Evolutionary conservation across 2,329 filamentous ascomycete species (phyloP), one percentile per base, ranked within the genome.

Genomic region (Talaromyces sp.): DNA sequence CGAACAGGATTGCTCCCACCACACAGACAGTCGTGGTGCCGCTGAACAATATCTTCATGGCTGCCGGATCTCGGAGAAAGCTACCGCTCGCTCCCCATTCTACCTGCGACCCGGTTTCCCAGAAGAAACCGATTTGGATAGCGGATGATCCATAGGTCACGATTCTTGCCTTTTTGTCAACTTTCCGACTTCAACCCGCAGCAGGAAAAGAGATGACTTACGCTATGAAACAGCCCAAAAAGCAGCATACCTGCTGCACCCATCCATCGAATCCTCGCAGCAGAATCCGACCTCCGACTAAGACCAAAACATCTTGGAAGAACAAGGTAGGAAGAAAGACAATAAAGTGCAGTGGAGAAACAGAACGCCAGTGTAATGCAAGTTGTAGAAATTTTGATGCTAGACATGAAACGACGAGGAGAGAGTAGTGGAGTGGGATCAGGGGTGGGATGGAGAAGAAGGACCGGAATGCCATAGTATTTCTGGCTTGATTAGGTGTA

Each of bases 281-380:
- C 40, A 75, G 55, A 6, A 68, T 43, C 22, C 70, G 68, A 22
- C 61, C 66, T 10, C 67, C 56, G 6, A 64, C 50, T n/a, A 72
- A 67, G 13, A 73, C 68, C 1, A 73, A 31, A 1, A 70, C 48
- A 61, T 75, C 73, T 5, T 66, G 66, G 8, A 73, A 60, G 37
- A 75, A 58, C n/a, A 75, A 68, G 5, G 73, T 75, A 0, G 72
- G 72, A n/a, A 69, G 62, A 56, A 74, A 75, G 3, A 75, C 62
- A 8, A 73, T 56, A 48, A 71, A 67, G 19, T 72, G 65, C 13
- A 70, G 62, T 10, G 70, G 65, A 1, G 70, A 70, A 40, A 73
- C 56, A 0, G 70, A 69, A 19, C 54, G 62, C 37, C 70, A 58
- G 60, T 73, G 71, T n/a, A 68, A 64, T 41, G 66, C 66, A 45